These are phyloP conservation scores for Cladosporium sp. DNA, from an alignment of 2,329 filamentous ascomycete genomes.

Conservation along the genomic window DNA sequence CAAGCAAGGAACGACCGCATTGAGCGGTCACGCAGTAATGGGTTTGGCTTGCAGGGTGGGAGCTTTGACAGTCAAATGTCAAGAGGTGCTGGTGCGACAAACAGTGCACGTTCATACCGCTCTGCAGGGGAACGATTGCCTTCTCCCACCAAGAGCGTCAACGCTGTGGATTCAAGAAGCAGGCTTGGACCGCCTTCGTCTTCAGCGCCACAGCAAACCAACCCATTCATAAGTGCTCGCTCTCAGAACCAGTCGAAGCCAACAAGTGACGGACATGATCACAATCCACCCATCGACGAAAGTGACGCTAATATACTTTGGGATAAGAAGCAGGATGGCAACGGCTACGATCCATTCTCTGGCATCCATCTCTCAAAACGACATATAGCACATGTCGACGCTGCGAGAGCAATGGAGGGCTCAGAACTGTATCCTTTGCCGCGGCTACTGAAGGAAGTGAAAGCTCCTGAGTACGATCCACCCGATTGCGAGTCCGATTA, in stretches of 20 bases:
- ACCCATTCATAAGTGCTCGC: neutral
- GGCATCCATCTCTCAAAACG: constrained; percentile 79
- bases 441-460: constrained; percentile 77
- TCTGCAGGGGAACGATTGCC: constrained; percentile 8
- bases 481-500: constrained; percentile 84
- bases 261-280: constrained; percentile 6
- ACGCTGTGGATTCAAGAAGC: neutral
- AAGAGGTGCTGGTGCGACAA: neutral
- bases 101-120: neutral
- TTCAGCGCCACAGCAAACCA: constrained; percentile 5
- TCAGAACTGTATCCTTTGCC: constrained; percentile 79
- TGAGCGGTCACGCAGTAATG: constrained; percentile 42
- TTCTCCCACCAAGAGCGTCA: constrained; percentile 6
- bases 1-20: constrained; percentile 48
- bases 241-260: neutral
- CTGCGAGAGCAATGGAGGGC: constrained; percentile 73
- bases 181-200: neutral
- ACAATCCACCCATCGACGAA: neutral
- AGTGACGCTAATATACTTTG: constrained; percentile 13
- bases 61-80: neutral
- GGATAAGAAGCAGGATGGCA: constrained; percentile 20
- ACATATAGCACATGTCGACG: constrained; percentile 75
- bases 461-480: constrained; percentile 76
- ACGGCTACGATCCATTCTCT: constrained; percentile 83
- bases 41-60: constrained; percentile 27